Conservation (phyloP, 345 rosid species). For the Salix exigua region DNA sequence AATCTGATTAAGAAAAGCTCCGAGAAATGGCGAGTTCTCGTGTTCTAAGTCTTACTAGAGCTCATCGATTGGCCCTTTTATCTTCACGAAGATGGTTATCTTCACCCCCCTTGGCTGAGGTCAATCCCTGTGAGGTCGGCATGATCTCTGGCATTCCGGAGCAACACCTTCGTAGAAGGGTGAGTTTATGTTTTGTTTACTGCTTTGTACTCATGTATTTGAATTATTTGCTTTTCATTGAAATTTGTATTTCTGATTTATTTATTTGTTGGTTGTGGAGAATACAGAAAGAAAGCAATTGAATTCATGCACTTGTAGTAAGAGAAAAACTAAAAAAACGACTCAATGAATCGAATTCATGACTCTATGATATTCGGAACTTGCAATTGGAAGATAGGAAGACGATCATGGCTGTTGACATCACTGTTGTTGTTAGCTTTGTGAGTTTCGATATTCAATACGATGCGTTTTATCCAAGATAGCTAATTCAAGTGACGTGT, state of each 20-base stretch:
- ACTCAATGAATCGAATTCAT: too few relatives aligned
- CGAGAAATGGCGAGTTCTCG: constrained; percentile 16
- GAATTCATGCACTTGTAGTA: background rate
- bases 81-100: constrained; percentile 38
- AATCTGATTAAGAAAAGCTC: background rate
- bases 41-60: background rate
- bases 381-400: too few relatives aligned
- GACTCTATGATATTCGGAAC: too few relatives aligned
- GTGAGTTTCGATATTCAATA: too few relatives aligned
- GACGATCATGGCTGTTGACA: too few relatives aligned
- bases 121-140: constrained; percentile 82
- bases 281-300: background rate
- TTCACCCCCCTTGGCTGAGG: constrained; percentile 65
- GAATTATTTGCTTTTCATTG: background rate
- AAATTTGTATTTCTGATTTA: background rate
- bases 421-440: too few relatives aligned
- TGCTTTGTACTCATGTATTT: background rate
- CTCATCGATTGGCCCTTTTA: constrained; percentile 2
- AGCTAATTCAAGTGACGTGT: too few relatives aligned
- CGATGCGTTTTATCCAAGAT: too few relatives aligned
- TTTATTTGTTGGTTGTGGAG: background rate
- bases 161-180: constrained; percentile 73
- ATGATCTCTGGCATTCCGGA: constrained; percentile 88
- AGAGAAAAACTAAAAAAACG: too few relatives aligned
- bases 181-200: background rate